These are phyloP conservation scores for Castanea crenata DNA, from an alignment of 306 rosid species.

Conservation along the genomic window DNA sequence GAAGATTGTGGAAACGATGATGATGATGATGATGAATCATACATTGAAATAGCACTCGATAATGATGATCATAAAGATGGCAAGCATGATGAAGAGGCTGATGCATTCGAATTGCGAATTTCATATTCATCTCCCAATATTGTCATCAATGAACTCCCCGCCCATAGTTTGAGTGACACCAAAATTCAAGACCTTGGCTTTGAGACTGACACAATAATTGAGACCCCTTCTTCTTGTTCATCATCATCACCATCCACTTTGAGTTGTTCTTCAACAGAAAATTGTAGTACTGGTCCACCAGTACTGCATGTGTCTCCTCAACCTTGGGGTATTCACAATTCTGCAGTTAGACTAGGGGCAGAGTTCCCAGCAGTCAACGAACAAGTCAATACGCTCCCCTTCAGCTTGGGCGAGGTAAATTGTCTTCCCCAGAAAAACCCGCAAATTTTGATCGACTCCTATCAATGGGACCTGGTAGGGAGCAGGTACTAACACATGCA, in stretches of 20 bases:
- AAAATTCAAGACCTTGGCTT: neutral
- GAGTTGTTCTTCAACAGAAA: constrained; percentile 6
- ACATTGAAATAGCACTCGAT: constrained; percentile 47
- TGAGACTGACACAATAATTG: neutral
- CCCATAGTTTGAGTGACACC: neutral
- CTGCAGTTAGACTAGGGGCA: too few relatives aligned
- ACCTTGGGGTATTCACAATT: too few relatives aligned
- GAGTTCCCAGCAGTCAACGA: too few relatives aligned
- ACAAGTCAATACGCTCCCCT: too few relatives aligned
- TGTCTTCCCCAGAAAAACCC: neutral
- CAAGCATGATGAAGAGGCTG: neutral
- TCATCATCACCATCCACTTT: constrained; percentile 1
- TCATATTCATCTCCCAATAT: constrained; percentile 47
- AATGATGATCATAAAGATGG: neutral
- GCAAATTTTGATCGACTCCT: neutral
- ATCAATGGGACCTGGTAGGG: neutral
- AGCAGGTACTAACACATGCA: neutral
- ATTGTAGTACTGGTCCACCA: neutral
- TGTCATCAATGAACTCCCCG: neutral
- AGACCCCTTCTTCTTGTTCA: neutral
- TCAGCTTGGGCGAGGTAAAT: neutral
- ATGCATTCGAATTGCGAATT: constrained; percentile 35
- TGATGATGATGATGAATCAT: constrained; percentile 32
- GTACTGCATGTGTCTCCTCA: neutral
- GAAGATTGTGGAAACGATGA: neutral